A percentile compares a stretch with the other conserved stretches of the same genome.
Evolutionary conservation across 768 basidiomycete species (phyloP).

Genomic region (Gyrodon lividus): DNA sequence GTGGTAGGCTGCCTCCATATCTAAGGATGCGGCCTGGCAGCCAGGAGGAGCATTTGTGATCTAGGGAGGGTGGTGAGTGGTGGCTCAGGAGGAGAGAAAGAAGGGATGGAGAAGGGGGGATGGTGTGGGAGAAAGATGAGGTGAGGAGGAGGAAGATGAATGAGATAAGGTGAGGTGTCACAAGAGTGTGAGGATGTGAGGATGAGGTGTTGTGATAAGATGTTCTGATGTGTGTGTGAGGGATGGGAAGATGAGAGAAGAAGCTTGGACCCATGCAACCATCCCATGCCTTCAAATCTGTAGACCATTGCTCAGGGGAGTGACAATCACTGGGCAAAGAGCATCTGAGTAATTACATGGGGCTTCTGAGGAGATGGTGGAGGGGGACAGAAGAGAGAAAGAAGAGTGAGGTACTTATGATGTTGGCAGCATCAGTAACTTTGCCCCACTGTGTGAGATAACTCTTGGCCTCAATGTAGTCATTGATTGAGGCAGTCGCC

Average conservation of each 20-base stretch:
- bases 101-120: too few species aligned
- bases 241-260: too few species aligned
- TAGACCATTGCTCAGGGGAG: background rate
- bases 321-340: background rate
- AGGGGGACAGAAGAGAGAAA: background rate
- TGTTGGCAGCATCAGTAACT: background rate
- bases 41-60: background rate
- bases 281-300: too few species aligned
- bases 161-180: background rate
- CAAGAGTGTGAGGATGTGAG: too few species aligned
- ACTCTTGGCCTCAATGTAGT: background rate
- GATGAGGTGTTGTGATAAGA: too few species aligned
- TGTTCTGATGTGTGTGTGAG: too few species aligned
- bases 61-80: background rate
- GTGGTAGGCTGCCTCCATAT: background rate
- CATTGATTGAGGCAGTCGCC: background rate
- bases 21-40: background rate
- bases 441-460: background rate
- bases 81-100: too few species aligned
- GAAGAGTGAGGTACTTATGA: background rate
- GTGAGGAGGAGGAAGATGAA: background rate
- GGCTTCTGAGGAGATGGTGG: too few species aligned
- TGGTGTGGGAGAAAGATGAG: background rate
- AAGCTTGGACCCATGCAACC: too few species aligned
- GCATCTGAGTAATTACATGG: too few species aligned